Evolutionary conservation across 768 basidiomycete genomes (phyloP).

Genomic region (Rickenella mellea): DNA sequence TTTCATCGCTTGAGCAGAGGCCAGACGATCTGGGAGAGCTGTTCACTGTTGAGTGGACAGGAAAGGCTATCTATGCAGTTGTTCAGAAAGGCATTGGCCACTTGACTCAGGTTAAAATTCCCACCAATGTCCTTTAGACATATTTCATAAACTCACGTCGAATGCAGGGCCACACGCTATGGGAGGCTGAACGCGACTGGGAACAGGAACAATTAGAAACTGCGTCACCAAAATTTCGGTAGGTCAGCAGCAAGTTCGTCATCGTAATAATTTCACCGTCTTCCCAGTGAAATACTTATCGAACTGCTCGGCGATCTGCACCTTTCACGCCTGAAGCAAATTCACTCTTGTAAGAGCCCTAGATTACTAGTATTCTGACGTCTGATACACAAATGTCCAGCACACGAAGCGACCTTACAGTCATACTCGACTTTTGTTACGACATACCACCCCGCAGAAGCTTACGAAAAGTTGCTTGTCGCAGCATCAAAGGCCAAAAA

Average conservation of each 20-base stretch:
- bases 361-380: not conserved
- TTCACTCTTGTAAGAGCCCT: constrained; percentile 55
- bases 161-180: constrained; percentile 57
- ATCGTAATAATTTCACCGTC: not conserved
- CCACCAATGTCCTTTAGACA: too few species aligned
- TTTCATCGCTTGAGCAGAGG: constrained; percentile 24
- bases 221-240: constrained; percentile 3
- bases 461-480: constrained; percentile 73
- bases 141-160: too few species aligned
- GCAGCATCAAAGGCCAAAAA: constrained; percentile 66
- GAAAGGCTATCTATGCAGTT: constrained; percentile 40
- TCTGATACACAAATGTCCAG: constrained; percentile 27
- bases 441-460: constrained; percentile 55
- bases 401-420: constrained; percentile 72
- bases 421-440: constrained; percentile 88
- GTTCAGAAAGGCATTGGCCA: constrained; percentile 51
- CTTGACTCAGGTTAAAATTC: constrained; percentile 44
- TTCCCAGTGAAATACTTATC: constrained; percentile 32
- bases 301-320: constrained; percentile 47
- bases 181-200: constrained; percentile 69
- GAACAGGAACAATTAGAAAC: constrained; percentile 54
- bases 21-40: constrained; percentile 45
- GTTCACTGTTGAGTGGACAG: constrained; percentile 57
- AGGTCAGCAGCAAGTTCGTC: not conserved
- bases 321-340: constrained; percentile 61